Evolutionary conservation across 805 yeast species (phyloP).

Genomic region (Saccharomyces paradoxus): DNA sequence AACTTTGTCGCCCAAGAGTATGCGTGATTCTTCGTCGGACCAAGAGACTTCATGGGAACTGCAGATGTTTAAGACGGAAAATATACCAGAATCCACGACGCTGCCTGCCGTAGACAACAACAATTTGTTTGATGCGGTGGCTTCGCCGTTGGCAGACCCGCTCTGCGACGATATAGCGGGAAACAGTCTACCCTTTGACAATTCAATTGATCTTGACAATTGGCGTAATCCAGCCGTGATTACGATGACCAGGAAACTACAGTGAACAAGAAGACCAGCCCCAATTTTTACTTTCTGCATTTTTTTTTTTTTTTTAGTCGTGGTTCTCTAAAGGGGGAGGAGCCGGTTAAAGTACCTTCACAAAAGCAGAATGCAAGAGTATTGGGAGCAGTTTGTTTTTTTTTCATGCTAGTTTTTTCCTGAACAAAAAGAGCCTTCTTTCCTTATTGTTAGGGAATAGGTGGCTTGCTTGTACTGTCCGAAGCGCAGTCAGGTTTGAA

Average conservation of each 20-base stretch:
- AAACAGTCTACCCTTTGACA: constrained; percentile 12
- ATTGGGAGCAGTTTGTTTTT: neutral
- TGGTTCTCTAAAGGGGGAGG: neutral
- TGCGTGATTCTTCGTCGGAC: neutral
- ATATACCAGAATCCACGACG: neutral
- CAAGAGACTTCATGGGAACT: neutral
- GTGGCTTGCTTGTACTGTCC: constrained; percentile 17
- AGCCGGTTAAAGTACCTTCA: neutral
- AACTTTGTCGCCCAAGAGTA: neutral
- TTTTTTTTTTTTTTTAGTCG: neutral
- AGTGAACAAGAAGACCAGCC: neutral
- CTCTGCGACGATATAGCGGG: neutral
- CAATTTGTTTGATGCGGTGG: neutral
- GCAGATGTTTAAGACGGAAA: neutral
- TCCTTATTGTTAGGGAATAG: neutral
- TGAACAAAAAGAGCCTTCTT: neutral
- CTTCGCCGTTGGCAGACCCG: neutral
- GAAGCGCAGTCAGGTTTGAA: constrained; percentile 31
- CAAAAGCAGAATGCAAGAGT: neutral
- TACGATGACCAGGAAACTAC: constrained; percentile 13
- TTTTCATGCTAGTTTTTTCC: neutral
- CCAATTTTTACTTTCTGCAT: neutral
- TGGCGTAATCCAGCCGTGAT: constrained; percentile 42
- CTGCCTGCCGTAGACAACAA: neutral
- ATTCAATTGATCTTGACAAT: constrained; percentile 33